Conservation (phyloP, 495 filamentous ascomycete species). For the Evansstolkia leycettana region DNA sequence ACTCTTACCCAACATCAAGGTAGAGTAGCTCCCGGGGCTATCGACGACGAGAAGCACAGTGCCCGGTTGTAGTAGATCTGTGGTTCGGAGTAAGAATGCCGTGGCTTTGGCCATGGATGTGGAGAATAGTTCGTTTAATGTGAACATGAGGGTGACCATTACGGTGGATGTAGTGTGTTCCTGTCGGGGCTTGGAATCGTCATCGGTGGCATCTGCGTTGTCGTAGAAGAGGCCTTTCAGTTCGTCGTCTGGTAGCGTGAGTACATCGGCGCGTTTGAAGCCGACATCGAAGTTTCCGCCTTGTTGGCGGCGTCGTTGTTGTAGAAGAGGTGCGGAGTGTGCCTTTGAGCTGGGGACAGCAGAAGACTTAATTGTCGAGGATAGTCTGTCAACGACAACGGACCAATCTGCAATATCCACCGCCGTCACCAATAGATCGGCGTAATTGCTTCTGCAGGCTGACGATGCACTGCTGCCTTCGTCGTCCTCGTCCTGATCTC, state of each 20-base stretch:
- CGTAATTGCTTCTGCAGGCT: not conserved
- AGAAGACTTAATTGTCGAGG: slow-evolving; percentile 22
- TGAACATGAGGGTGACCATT: slow-evolving; percentile 82
- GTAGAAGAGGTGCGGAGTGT: slow-evolving; percentile 43
- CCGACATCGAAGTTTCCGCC: slow-evolving; percentile 22
- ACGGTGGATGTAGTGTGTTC: slow-evolving; percentile 13
- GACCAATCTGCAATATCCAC: slow-evolving; percentile 77
- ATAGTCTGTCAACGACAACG: slow-evolving; percentile 42
- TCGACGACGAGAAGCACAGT: slow-evolving; percentile 77
- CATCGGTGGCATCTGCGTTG: not conserved
- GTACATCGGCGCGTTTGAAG: slow-evolving; percentile 53
- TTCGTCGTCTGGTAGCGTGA: slow-evolving; percentile 31
- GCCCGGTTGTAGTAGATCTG: slow-evolving; percentile 37
- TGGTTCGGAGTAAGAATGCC: slow-evolving; percentile 54
- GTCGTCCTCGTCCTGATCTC: slow-evolving; percentile 2
- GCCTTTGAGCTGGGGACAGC: slow-evolving; percentile 17
- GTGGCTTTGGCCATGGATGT: slow-evolving; percentile 65
- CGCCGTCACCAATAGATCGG: slow-evolving; percentile 42
- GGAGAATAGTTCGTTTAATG: slow-evolving; percentile 89
- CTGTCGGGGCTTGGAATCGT: not conserved
- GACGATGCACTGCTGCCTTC: not conserved
- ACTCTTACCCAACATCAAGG: slow-evolving; percentile 47
- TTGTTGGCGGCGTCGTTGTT: slow-evolving; percentile 19
- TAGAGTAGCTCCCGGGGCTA: slow-evolving; percentile 86
- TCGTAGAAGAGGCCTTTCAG: slow-evolving; percentile 26